A percentile compares a stretch with the other conserved stretches of the same genome.
These are phyloP conservation scores for Cyberlindnera maclurae DNA, from an alignment of 805 yeast species.

Conservation along the genomic window DNA sequence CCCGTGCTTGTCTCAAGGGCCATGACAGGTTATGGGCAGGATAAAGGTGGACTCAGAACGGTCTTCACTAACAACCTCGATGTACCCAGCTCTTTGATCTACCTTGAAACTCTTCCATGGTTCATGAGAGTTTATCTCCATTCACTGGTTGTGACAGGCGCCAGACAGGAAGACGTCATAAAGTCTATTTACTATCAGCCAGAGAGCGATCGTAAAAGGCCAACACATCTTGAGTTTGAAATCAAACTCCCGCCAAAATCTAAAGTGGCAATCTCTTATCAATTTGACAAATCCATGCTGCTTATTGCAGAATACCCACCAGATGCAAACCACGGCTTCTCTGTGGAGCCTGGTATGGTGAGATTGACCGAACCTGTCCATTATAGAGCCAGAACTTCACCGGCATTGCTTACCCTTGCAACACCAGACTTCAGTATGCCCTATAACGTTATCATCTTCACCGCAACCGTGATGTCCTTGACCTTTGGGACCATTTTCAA, in stretches of 20 bases:
- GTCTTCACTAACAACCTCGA: constrained; percentile 63
- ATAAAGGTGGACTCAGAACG: constrained; percentile 80
- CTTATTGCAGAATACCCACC: constrained; percentile 95
- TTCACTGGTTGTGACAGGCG: constrained; percentile 38
- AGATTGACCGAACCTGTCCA: constrained; percentile 38
- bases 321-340: constrained; percentile 97
- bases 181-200: constrained; percentile 59
- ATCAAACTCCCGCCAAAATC: constrained; percentile 59
- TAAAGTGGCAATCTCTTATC: constrained; percentile 56
- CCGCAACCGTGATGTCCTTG: constrained; percentile 89
- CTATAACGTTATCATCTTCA: constrained; percentile 88
- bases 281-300: constrained; percentile 82
- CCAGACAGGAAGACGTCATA: constrained; percentile 32
- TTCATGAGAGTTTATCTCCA: constrained; percentile 78
- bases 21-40: constrained; percentile 87
- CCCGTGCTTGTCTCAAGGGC: constrained; percentile 78
- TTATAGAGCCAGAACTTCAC: constrained; percentile 70
- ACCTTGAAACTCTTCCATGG: constrained; percentile 89
- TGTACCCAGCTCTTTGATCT: constrained; percentile 43
- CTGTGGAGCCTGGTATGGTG: constrained; percentile 83
- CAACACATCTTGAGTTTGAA: constrained; percentile 72
- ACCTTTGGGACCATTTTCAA: constrained; percentile 86
- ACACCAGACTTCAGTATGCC: constrained; percentile 99
- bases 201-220: constrained; percentile 72
- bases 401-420: constrained; percentile 80